Percentiles rank a stretch among this genome's conserved stretches.
phyloP scores from a whole-genome alignment of 352 stramenopile genomes.

The Blastocystis sp. region DNA sequence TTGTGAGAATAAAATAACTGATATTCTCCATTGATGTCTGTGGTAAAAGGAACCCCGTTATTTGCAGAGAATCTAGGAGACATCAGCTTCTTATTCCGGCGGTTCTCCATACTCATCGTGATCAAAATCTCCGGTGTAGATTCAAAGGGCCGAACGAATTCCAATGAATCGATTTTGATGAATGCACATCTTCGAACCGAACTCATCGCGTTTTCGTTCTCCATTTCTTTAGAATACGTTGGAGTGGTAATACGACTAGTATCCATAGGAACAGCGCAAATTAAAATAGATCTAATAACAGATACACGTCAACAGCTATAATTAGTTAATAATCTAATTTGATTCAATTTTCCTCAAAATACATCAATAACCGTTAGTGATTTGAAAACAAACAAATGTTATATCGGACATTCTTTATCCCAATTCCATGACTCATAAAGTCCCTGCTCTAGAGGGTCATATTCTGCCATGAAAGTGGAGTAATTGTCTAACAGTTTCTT shows the following conservation, averaged over 20 bases:
- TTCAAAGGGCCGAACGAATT: slow-evolving; percentile 46
- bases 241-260: background rate
- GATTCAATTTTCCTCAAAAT: background rate
- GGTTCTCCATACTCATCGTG: slow-evolving; percentile 60
- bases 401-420: background rate
- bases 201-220: slow-evolving; percentile 59
- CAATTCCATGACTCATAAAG: slow-evolving; percentile 58
- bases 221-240: slow-evolving; percentile 61
- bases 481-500: slow-evolving; percentile 23
- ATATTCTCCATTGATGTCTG: slow-evolving; percentile 53
- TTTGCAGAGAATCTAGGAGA: slow-evolving; percentile 13
- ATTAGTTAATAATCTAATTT: too few species aligned
- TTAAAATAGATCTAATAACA: background rate
- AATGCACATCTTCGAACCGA: slow-evolving; percentile 41
- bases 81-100: slow-evolving; percentile 56
- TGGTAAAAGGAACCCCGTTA: slow-evolving; percentile 3
- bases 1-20: slow-evolving; percentile 52
- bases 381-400: background rate
- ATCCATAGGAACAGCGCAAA: background rate
- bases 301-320: background rate
- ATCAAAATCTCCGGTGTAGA: slow-evolving; percentile 42
- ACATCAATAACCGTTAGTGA: background rate
- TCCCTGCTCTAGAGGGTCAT: slow-evolving; percentile 26
- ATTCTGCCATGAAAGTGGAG: background rate
- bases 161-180: slow-evolving; percentile 35